Evolutionary conservation across 2,329 filamentous ascomycete genomes (phyloP).

Genomic region (Phyllosticta citribraziliensis): DNA sequence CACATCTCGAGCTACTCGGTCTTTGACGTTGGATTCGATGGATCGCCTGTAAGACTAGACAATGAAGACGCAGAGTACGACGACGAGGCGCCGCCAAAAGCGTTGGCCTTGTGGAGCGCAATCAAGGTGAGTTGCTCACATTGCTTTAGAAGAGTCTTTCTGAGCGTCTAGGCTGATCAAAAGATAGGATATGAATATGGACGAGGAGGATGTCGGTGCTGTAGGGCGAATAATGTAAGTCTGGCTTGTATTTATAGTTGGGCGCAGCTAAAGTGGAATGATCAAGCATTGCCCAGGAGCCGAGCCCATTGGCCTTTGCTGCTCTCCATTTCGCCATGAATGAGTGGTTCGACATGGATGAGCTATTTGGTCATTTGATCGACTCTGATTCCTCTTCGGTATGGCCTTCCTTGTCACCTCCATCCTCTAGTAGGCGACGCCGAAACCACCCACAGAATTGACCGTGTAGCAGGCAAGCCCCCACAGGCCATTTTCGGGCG

Average conservation of each 20-base stretch:
- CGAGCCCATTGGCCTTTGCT: conserved; percentile 50
- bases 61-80: conserved; percentile 21
- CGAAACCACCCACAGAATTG: background rate
- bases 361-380: conserved; percentile 47
- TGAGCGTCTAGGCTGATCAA: background rate
- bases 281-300: conserved; percentile 45
- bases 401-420: background rate
- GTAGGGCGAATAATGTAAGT: conserved; percentile 46
- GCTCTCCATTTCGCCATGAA: conserved; percentile 50
- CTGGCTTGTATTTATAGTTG: background rate
- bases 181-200: conserved; percentile 24
- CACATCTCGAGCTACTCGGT: conserved; percentile 45
- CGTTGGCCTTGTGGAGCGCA: conserved; percentile 25
- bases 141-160: background rate
- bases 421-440: conserved; percentile 33
- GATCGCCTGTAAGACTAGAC: conserved; percentile 30
- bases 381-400: conserved; percentile 32
- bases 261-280: background rate
- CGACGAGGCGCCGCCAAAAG: conserved; percentile 18
- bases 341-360: conserved; percentile 52
- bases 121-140: conserved; percentile 14
- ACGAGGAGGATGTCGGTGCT: conserved; percentile 32
- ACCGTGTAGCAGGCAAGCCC: conserved; percentile 9
- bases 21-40: conserved; percentile 45
- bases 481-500: conserved; percentile 38